phyloP scores from a whole-genome alignment of 2,329 filamentous ascomycete species.

The Penicillium psychrosexuale region DNA sequence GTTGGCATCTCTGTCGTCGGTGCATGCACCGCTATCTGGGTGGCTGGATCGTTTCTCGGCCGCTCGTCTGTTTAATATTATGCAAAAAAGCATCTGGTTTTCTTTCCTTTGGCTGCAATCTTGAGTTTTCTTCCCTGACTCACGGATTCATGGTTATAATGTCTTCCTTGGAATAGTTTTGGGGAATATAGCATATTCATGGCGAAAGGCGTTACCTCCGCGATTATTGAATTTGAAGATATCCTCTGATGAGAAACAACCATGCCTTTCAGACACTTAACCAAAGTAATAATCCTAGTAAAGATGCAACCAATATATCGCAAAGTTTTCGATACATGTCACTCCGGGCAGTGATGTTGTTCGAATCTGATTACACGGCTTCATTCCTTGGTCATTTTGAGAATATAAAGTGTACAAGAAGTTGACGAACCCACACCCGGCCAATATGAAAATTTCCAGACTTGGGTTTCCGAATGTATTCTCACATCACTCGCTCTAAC shows the following conservation, averaged over 20 bases:
- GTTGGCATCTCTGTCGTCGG: conserved; percentile 37
- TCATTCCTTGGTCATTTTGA: no score
- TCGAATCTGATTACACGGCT: no score
- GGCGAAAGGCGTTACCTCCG: conserved; percentile 12
- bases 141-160: not conserved
- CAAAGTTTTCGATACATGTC: no score
- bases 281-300: not conserved
- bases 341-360: no score
- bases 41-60: conserved; percentile 36
- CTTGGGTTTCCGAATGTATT: no score
- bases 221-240: conserved; percentile 1
- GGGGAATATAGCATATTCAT: conserved; percentile 12
- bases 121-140: not conserved
- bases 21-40: conserved; percentile 37
- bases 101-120: not conserved
- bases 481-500: no score
- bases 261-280: not conserved
- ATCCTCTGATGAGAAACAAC: not conserved
- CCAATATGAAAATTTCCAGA: no score
- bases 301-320: no score
- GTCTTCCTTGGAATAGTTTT: not conserved
- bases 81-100: not conserved
- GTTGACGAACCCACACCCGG: no score
- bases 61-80: conserved; percentile 13
- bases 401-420: no score